Base-by-base conservation (phyloP, 169 alveolate genomes). In the Plasmodium vivax region DNA sequence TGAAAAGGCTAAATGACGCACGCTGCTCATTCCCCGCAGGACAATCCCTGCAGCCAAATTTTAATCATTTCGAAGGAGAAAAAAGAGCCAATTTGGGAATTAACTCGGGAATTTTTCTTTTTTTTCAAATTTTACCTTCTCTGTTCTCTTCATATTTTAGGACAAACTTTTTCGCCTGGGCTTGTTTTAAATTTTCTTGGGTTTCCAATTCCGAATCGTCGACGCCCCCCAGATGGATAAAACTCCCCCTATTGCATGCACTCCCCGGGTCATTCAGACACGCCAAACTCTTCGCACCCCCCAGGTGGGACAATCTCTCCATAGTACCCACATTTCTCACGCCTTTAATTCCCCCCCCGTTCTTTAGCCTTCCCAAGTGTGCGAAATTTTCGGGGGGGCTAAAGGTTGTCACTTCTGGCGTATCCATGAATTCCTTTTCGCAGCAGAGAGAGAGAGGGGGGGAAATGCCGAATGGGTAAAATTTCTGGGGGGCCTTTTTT, bases 141-240 rank as follows among this genome's bases (percentile, higher is more conserved):
- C 93, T 85, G 41, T 85, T 77, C n/a, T 16, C 81, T 19, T 85
- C 84, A n/a, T 85, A 85, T 75, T 85, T 85, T 75, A 51, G 19
- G 10, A 23, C 30, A 68, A 85, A 68, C 47, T 84, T 54, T 54
- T 34, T 51, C 62, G 36, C 36, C 34, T 75, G n/a, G 45, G 38
- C 71, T 74, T 85, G 51, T 30, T 34, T 41, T 68, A 14, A 7
- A 12, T 23, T 43, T 75, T 62, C 56, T 51, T 84, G 56, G 6
- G 71, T 84, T 71, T 36, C 34, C 19, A n/a, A 41, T 68, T 84
- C 84, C 23, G 47, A 14, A 71, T 68, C 38, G n/a, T 68, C 77
- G 4, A 68, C 8, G 8, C 27, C 7, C 1, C 10, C 3, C n/a
- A 19, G 32, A 68, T 68, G 43, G 38, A 68, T 68, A 68, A 30